Evolutionary conservation across 441 rosid species (phyloP), one percentile per base, ranked within the genome.

Genomic region (Arabidopsis lyrata): DNA sequence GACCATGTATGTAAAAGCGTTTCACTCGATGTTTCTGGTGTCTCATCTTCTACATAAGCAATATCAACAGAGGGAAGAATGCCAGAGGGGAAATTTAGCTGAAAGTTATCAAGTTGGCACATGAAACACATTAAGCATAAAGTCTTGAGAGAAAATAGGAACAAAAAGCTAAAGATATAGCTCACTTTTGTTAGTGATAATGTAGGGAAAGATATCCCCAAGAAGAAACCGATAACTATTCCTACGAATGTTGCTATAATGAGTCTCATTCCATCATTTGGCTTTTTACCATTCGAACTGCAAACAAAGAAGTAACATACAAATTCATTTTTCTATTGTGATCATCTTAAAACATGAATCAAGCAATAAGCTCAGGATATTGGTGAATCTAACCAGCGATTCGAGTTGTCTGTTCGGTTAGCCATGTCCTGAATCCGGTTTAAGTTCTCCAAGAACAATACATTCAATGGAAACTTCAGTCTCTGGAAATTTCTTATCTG

Each of bases 161-260:
- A 71, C 27, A 58, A 52, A 38, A 50, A 32, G 55, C 16, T 38
- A 63, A 47, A 68, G 47, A 76, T n/a, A 8, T 4, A 57, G 76
- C 76, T 59, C 74, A 95, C 99, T 95, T 86, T 92, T 57, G 89
- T 84, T 57, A 89, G 71, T 63, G 95, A 85, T 57, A 90, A 66
- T 6, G 90, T 68, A 22, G 96, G 97, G 78, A 89, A 87, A 70
- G 96, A 92, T 63, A 87, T 80, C 65, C 99, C 99, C 56, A 92
- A 72, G 36, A 88, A 83, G 85, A 92, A 95, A 62, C 99, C 99
- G 72, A 87, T 76, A 76, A 80, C 87, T 63, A 91, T 72, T 78
- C 97, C 99, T 47, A 86, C 13, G 78, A 95, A 92, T 41, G 92
- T 86, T 34, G 90, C 85, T 62, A 95, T 73, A 69, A 89, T 73